Percentiles rank a stretch among this genome's conserved stretches.
phyloP scores from a whole-genome alignment of 306 rosid genomes.

The Macrotyloma uniflorum region DNA sequence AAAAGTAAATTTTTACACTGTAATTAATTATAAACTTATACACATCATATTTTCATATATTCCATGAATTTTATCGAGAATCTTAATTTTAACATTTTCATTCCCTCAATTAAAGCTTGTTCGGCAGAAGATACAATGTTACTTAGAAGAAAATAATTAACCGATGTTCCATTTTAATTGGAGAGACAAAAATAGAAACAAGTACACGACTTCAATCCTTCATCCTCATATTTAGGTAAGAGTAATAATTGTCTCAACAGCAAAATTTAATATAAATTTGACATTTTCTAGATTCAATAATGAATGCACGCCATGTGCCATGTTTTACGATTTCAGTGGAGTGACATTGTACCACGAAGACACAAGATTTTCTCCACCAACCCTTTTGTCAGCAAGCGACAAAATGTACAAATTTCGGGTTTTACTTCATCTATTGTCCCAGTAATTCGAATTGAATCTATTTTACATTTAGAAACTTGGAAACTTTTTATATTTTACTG shows the following conservation, averaged over 20 bases:
- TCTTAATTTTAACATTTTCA: background rate
- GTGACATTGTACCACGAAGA: background rate
- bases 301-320: background rate
- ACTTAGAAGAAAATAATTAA: too few relatives aligned
- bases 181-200: background rate
- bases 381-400: background rate
- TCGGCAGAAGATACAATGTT: background rate
- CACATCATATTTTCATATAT: too few relatives aligned
- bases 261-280: background rate
- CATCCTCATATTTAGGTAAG: constrained; percentile 1
- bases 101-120: background rate
- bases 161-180: background rate
- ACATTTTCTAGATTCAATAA: background rate
- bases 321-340: background rate
- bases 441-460: background rate
- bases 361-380: background rate
- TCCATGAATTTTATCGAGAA: background rate
- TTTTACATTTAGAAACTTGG: background rate
- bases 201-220: background rate
- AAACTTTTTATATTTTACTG: background rate
- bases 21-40: too few relatives aligned
- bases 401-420: background rate
- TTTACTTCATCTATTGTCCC: background rate
- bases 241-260: constrained; percentile 4
- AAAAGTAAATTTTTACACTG: too few relatives aligned